Evolutionary conservation across 305 asterid genomes (phyloP).

Genomic region (Solanum hybrid): DNA sequence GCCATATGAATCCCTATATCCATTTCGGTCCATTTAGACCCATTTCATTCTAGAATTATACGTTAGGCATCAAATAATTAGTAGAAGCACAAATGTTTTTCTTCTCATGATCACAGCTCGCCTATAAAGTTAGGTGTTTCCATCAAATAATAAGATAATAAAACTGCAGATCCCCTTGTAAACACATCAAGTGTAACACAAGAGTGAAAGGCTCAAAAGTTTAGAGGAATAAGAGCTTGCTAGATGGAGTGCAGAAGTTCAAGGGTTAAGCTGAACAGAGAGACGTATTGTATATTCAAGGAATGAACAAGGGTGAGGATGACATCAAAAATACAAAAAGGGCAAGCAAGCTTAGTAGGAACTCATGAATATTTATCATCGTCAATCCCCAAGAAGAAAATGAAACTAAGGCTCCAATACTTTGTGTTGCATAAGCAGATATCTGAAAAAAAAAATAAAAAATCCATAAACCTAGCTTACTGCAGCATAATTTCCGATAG

Average conservation of each 20-base stretch:
- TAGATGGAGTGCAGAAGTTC: background rate
- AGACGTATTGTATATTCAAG: background rate
- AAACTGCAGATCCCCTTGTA: background rate
- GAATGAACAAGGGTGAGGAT: background rate
- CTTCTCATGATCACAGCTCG: background rate
- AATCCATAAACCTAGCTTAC: slow-evolving; percentile 28
- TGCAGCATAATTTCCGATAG: slow-evolving; percentile 94
- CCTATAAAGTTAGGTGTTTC: background rate
- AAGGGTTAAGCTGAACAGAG: background rate
- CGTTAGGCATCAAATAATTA: background rate
- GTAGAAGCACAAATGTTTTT: background rate
- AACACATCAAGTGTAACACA: background rate
- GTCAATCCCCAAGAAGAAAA: background rate
- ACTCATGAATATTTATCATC: background rate
- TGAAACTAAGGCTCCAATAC: background rate
- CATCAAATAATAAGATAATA: background rate
- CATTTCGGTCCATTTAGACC: background rate
- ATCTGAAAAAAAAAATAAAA: background rate
- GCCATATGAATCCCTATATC: background rate
- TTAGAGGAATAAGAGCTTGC: background rate
- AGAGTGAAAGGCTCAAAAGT: background rate
- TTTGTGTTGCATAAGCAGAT: background rate
- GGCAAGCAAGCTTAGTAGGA: background rate
- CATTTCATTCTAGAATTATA: background rate
- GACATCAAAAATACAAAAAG: background rate